Evolutionary conservation across 2,329 filamentous ascomycete genomes (phyloP).

Genomic region (Verticillium isaacii): DNA sequence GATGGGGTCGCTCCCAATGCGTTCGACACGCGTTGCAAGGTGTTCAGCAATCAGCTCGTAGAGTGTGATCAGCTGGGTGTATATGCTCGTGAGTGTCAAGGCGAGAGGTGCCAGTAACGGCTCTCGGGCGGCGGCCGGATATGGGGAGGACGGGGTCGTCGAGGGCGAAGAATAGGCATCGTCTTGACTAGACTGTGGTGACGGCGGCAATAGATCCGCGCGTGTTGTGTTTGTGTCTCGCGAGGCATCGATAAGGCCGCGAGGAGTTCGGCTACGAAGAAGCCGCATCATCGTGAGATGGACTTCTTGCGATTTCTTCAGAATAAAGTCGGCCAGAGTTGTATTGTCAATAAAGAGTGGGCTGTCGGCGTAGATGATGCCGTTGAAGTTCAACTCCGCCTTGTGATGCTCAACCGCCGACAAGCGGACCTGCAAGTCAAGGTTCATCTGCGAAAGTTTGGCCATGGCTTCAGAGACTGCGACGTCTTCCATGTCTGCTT

Average conservation of each 20-base stretch:
- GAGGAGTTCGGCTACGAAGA: background rate
- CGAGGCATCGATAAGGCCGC: background rate
- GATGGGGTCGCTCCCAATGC: background rate
- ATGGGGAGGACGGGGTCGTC: background rate
- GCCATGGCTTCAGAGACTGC: background rate
- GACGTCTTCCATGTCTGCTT: background rate
- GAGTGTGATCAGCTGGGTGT: constrained; percentile 1
- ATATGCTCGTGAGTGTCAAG: constrained; percentile 1
- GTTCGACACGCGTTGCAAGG: background rate
- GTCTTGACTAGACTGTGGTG: background rate
- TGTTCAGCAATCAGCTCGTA: constrained; percentile 14
- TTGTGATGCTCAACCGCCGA: background rate
- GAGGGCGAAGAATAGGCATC: background rate
- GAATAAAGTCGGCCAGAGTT: background rate
- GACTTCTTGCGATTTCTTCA: background rate
- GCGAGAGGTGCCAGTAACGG: background rate
- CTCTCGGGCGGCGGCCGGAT: background rate
- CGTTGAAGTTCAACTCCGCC: background rate
- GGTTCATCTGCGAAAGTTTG: constrained; percentile 1
- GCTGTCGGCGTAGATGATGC: background rate
- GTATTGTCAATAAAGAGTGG: background rate
- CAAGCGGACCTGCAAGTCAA: background rate
- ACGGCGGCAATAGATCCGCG: background rate
- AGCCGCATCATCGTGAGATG: background rate
- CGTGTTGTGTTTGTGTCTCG: background rate